Percentiles rank a stretch among this genome's conserved stretches.
These are phyloP conservation scores for Sordariomycetes sp. DNA, from an alignment of 2,329 filamentous ascomycete genomes.

Conservation along the genomic window DNA sequence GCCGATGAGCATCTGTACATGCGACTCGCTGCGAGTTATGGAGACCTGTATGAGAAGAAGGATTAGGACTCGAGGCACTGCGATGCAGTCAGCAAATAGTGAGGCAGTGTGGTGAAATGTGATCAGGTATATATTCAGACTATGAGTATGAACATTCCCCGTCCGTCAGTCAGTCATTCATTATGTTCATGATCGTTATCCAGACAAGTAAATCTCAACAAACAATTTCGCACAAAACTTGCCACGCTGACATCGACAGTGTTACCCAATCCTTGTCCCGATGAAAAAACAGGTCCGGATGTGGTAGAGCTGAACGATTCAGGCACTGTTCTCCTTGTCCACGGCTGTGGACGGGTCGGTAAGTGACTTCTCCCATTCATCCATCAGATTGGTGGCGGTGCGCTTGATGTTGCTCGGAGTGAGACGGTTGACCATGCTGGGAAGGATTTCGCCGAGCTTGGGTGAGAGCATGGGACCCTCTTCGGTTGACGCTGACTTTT, in stretches of 20 bases:
- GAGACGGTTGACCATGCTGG: constrained; percentile 63
- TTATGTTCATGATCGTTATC: constrained; percentile 6
- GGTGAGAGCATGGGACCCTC: constrained; percentile 10
- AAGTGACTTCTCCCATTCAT: constrained; percentile 71
- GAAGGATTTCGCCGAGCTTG: constrained; percentile 49
- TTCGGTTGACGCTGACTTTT: constrained; percentile 7
- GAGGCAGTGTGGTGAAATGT: background rate
- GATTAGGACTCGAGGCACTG: too few species aligned
- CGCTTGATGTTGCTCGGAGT: constrained; percentile 69
- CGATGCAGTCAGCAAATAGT: background rate
- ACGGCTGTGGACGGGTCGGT: constrained; percentile 14
- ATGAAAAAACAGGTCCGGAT: background rate
- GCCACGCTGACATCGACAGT: background rate
- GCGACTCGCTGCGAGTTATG: constrained; percentile 50
- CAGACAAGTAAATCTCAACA: constrained; percentile 2
- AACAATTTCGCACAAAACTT: background rate
- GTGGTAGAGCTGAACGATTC: background rate
- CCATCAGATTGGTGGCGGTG: constrained; percentile 79
- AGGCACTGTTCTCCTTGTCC: constrained; percentile 21
- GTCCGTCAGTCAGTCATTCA: background rate
- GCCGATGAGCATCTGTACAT: constrained; percentile 55
- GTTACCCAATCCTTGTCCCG: background rate
- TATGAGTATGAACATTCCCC: background rate
- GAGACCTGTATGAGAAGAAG: constrained; percentile 40
- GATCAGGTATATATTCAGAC: background rate